Evolutionary conservation across 129 eudicot genomes (phyloP), one percentile per base, ranked within the genome.

Genomic region (Chrysanthemum makinoi): DNA sequence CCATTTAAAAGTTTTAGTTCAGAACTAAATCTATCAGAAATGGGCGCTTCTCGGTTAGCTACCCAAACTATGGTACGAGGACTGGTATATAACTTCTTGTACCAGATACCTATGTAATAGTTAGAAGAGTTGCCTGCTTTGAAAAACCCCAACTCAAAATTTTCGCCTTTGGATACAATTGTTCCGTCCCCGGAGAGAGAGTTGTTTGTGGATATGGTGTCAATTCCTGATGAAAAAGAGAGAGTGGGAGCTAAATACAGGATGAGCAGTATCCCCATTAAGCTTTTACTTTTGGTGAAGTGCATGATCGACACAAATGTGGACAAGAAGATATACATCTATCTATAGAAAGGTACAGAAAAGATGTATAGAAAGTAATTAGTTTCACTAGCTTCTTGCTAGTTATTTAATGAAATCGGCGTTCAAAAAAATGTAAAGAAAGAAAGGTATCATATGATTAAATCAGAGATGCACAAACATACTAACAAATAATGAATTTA

Each of bases 71-170:
- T 12, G 11, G 92, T 79, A 62, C 53, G 66, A 14, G 66, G 46
- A 26, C 1, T 61, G 26, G 64, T 33, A 10, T 64, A 3, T 11
- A 84, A 61, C 50, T 80, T 75, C 14, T 82, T 82, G 65, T 82
- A 84, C 93, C 93, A 86, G 9, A 84, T 82, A 59, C 96, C 87
- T 72, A 89, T 46, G 78, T 89, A 86, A 63, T 78, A 80, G 61
- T 77, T 82, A 30, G 85, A 84, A 68, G 89, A 75, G 13, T 84
- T 84, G 66, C 92, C 92, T 69, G 92, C 74, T 48, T 70, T 69
- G 78, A 83, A 89, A 78, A 89, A 89, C 20, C 96, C 96, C 24
- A 86, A 58, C 62, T 66, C 83, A 30, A 86, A 89, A 18, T 60
- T 78, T 66, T 75, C 86, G 59, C 80, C 78, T 10, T 78, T 49